phyloP scores from a whole-genome alignment of 495 filamentous ascomycete species.

The Astrocystis sublimbata region DNA sequence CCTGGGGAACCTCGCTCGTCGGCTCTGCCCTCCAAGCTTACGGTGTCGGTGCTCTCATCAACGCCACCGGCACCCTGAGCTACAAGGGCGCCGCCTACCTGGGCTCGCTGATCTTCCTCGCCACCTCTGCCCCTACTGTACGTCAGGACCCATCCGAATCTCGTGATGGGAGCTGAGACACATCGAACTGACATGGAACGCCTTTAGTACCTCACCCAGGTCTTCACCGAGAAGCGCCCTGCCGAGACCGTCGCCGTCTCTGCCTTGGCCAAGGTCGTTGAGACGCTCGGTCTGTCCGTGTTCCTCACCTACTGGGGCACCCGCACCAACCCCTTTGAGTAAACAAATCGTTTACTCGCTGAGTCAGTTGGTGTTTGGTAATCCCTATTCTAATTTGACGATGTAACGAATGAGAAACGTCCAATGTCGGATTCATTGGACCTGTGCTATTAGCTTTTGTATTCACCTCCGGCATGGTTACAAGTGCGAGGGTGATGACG shows the following conservation, averaged over 20 bases:
- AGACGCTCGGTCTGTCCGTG: slow-evolving; percentile 88
- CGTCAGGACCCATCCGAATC: slow-evolving; percentile 33
- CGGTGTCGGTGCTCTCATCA: slow-evolving; percentile 92
- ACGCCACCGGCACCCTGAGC: slow-evolving; percentile 87
- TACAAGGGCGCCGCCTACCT: slow-evolving; percentile 98
- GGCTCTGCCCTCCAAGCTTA: slow-evolving; percentile 92
- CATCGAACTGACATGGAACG: slow-evolving; percentile 1
- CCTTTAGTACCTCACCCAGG: slow-evolving; percentile 74
- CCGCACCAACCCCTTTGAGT: slow-evolving; percentile 79
- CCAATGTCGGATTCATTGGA: background rate
- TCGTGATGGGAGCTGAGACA: too few relatives aligned
- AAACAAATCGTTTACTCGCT: too few relatives aligned
- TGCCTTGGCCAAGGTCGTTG: slow-evolving; percentile 77
- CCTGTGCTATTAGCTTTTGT: slow-evolving; percentile 26
- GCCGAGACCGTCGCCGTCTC: slow-evolving; percentile 86
- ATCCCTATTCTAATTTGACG: slow-evolving; percentile 23
- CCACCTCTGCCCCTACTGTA: slow-evolving; percentile 85
- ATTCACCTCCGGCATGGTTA: slow-evolving; percentile 6
- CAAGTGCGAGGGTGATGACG: too few relatives aligned
- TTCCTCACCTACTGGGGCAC: slow-evolving; percentile 99
- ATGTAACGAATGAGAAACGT: slow-evolving; percentile 3
- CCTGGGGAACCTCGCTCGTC: slow-evolving; percentile 86
- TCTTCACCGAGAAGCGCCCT: slow-evolving; percentile 88
- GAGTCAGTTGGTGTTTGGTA: slow-evolving; percentile 2
- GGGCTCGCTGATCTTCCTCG: slow-evolving; percentile 86